Evolutionary conservation across 1,284 basidiomycete genomes (phyloP).

Genomic region (Microbotryomycetes sp.): DNA sequence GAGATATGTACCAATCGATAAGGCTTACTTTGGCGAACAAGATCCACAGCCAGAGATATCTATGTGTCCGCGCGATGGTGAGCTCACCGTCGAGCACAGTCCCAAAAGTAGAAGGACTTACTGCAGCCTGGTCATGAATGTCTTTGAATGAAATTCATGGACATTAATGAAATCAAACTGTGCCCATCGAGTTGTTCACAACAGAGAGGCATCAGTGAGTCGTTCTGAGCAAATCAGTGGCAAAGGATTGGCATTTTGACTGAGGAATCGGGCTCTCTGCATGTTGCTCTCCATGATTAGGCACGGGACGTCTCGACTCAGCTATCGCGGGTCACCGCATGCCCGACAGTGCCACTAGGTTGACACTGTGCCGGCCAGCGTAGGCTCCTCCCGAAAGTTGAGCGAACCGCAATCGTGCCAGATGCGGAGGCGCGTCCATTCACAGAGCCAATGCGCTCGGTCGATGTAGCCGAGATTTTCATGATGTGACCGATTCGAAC

Average conservation of each 20-base stretch:
- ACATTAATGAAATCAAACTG: slow-evolving; percentile 97
- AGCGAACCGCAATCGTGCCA: no score
- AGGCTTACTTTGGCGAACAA: slow-evolving; percentile 64
- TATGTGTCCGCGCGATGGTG: slow-evolving; percentile 41
- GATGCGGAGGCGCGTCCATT: no score
- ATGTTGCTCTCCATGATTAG: not conserved
- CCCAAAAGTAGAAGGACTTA: slow-evolving; percentile 45
- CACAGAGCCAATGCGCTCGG: no score
- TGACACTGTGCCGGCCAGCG: no score
- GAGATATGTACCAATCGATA: not conserved
- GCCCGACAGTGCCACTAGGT: not conserved
- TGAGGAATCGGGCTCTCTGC: not conserved
- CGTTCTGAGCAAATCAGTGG: no score
- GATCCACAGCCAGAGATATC: slow-evolving; percentile 85
- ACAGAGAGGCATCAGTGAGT: no score
- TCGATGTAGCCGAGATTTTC: no score
- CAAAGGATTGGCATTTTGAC: not conserved
- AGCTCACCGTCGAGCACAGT: not conserved
- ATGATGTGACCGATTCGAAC: no score
- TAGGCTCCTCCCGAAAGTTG: no score
- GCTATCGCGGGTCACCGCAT: not conserved
- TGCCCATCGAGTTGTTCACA: not conserved
- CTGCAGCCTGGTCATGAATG: slow-evolving; percentile 78
- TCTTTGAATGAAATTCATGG: slow-evolving; percentile 81
- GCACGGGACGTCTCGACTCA: not conserved